Evolutionary conservation across 2,329 filamentous ascomycete genomes (phyloP).

Genomic region (Moelleriella libera): DNA sequence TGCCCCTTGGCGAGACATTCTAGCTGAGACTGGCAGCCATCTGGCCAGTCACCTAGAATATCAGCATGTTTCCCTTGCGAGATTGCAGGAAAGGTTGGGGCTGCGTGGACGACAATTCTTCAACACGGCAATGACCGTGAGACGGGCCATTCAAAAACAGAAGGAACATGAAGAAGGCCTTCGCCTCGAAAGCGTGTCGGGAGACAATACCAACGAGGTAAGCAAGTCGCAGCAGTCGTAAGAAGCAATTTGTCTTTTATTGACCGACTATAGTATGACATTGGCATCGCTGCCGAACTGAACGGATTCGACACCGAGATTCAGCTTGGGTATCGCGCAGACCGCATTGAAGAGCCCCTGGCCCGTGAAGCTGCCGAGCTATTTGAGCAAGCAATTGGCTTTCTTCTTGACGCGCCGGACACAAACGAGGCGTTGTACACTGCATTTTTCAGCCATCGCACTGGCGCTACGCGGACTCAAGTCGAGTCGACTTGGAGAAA

Average conservation of each 20-base stretch:
- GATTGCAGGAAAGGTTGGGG: slow-evolving; percentile 1
- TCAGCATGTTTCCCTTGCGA: slow-evolving; percentile 3
- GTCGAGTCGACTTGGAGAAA: background rate
- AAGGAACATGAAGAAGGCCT: background rate
- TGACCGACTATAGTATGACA: slow-evolving; percentile 1
- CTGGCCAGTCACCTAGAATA: background rate
- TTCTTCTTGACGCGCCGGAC: background rate
- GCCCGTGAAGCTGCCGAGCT: background rate
- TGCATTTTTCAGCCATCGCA: background rate
- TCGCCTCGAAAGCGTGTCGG: background rate
- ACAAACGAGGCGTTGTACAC: background rate
- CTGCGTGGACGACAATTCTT: slow-evolving; percentile 1
- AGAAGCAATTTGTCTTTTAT: background rate
- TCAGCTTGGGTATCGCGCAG: background rate
- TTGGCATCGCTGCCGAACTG: background rate
- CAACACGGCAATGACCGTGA: slow-evolving; percentile 1
- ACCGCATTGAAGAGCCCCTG: background rate
- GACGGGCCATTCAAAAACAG: background rate
- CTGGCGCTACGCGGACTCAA: background rate
- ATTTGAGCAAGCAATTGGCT: background rate
- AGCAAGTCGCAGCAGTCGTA: background rate
- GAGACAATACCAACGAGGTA: slow-evolving; percentile 2
- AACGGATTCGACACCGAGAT: background rate
- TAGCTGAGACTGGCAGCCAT: background rate
- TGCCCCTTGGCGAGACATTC: background rate